Evolutionary conservation across 495 filamentous ascomycete species (phyloP).

Genomic region (Hyaloscypha variabilis): DNA sequence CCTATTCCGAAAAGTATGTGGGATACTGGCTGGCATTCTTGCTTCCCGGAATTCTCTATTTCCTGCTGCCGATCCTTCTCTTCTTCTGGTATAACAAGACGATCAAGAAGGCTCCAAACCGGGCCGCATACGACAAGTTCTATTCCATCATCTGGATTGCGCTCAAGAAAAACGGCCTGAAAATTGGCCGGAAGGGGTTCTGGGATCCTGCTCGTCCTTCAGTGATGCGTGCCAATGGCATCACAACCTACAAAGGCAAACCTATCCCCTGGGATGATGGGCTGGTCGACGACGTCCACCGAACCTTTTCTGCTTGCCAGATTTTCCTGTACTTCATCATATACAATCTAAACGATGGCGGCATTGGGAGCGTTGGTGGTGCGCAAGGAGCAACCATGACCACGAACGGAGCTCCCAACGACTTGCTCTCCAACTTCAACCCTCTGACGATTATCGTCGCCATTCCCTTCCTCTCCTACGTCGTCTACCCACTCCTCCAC

Average conservation of each 20-base stretch:
- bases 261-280: constrained; percentile 51
- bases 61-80: constrained; percentile 55
- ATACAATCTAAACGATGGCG: constrained; percentile 65
- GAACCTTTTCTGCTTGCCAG: constrained; percentile 59
- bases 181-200: constrained; percentile 44
- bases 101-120: constrained; percentile 48
- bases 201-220: constrained; percentile 69
- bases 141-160: constrained; percentile 56
- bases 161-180: constrained; percentile 50
- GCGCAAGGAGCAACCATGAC: constrained; percentile 64
- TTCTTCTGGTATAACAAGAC: constrained; percentile 48
- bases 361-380: constrained; percentile 45
- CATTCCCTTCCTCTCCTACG: constrained; percentile 68
- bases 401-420: constrained; percentile 73
- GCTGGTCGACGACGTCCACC: constrained; percentile 60
- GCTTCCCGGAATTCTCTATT: constrained; percentile 49
- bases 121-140: constrained; percentile 57
- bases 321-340: constrained; percentile 70
- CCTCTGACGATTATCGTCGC: constrained; percentile 72
- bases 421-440: constrained; percentile 78
- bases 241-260: constrained; percentile 38
- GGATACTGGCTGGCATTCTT: constrained; percentile 73
- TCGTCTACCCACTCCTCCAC: constrained; percentile 70
- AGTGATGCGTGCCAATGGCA: constrained; percentile 43
- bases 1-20: constrained; percentile 63